phyloP scores from a whole-genome alignment of 768 basidiomycete species.

The Panaeolus cyanescens region DNA sequence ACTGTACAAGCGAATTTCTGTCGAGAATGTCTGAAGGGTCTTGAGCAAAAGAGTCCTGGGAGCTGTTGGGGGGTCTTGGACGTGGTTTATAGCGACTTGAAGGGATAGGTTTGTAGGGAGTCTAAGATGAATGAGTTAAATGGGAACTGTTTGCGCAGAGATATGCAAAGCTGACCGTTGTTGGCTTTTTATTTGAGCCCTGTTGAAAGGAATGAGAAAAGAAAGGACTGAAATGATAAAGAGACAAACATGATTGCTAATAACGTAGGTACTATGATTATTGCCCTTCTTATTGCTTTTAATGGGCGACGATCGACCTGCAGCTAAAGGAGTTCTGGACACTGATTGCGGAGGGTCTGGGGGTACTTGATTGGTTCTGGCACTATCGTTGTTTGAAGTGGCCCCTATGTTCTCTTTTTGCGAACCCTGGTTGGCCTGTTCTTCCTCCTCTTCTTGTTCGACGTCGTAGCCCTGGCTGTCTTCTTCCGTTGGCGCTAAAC shows the following conservation, averaged over 20 bases:
- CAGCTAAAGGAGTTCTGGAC: background rate
- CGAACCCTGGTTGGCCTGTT: slow-evolving; percentile 39
- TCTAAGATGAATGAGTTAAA: slow-evolving; percentile 15
- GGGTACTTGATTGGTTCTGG: slow-evolving; percentile 16
- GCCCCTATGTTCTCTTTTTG: slow-evolving; percentile 54
- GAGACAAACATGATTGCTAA: background rate
- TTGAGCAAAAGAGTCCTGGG: slow-evolving; percentile 68
- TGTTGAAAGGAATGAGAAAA: slow-evolving; percentile 6
- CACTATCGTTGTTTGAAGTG: slow-evolving; percentile 17
- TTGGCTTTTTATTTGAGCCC: slow-evolving; percentile 18
- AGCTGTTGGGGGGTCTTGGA: slow-evolving; percentile 26
- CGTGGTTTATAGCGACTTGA: slow-evolving; percentile 19
- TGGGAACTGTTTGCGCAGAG: slow-evolving; percentile 15
- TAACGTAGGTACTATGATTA: background rate
- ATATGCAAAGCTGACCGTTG: slow-evolving; percentile 18
- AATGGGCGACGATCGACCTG: background rate
- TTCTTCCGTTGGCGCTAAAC: slow-evolving; percentile 55
- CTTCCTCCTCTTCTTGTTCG: slow-evolving; percentile 34
- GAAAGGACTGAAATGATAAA: background rate
- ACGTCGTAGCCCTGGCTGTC: slow-evolving; percentile 44
- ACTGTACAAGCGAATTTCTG: slow-evolving; percentile 43
- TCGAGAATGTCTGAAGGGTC: slow-evolving; percentile 49
- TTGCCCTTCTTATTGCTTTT: background rate
- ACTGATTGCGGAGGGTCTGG: slow-evolving; percentile 15
- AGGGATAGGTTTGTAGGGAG: slow-evolving; percentile 18